A percentile compares a stretch with the other conserved stretches of the same genome.
phyloP scores from a whole-genome alignment of 306 rosid species.

The Citrullus amarus region DNA sequence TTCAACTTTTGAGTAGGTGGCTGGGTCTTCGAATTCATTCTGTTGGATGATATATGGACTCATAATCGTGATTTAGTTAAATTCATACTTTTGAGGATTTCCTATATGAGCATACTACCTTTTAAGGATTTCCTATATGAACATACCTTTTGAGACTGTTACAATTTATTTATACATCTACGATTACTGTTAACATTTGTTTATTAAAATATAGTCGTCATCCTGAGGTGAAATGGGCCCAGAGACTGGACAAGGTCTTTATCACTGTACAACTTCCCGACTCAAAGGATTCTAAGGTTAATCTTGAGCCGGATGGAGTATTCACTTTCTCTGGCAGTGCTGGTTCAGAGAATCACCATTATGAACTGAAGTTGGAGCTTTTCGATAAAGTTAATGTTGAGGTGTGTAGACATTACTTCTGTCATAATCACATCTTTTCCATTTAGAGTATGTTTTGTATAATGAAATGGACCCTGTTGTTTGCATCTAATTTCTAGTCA shows the following conservation, averaged over 20 bases:
- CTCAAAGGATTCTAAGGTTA: conserved; percentile 68
- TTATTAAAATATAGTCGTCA: conserved; percentile 47
- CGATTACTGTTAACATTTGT: not conserved
- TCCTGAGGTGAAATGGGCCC: conserved; percentile 99
- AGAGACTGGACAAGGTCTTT: conserved; percentile 81
- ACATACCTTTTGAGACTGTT: not conserved
- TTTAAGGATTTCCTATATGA: not conserved
- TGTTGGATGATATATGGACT: not conserved
- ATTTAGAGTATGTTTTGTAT: not conserved
- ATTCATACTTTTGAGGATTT: not conserved
- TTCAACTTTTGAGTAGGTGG: not conserved
- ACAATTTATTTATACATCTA: not conserved
- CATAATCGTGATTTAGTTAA: not conserved
- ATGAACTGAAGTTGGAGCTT: conserved; percentile 75
- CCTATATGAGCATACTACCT: too few species aligned
- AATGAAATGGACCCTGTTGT: not conserved
- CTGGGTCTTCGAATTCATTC: not conserved
- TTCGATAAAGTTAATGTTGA: conserved; percentile 85
- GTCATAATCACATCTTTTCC: not conserved
- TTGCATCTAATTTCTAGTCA: not conserved
- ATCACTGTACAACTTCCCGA: conserved; percentile 75
- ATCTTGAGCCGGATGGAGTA: conserved; percentile 73
- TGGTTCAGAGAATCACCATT: conserved; percentile 48
- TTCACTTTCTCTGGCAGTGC: conserved; percentile 68
- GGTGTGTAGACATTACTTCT: conserved; percentile 27